These are phyloP conservation scores for Trypanosoma mega DNA, from an alignment of 208 protist species.

Conservation along the genomic window DNA sequence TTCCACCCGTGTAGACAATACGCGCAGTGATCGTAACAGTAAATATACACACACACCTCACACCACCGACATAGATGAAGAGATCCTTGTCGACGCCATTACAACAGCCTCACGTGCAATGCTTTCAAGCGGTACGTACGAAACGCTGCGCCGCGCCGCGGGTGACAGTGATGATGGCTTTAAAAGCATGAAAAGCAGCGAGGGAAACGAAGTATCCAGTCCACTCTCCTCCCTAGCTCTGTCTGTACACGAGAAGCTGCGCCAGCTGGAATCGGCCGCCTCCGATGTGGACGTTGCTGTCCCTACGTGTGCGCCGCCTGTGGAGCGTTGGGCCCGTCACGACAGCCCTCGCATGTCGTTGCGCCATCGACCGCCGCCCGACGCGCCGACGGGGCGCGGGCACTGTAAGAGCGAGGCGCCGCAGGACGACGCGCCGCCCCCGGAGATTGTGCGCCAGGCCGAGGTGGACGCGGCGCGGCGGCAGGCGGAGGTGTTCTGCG, in stretches of 20 bases:
- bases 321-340: conserved; percentile 23
- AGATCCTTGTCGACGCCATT: conserved; percentile 1
- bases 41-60: no score
- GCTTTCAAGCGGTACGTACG: conserved; percentile 21
- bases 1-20: neutral
- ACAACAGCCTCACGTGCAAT: conserved; percentile 13
- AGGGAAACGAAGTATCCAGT: neutral
- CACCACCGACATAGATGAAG: neutral
- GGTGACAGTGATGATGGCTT: neutral
- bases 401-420: neutral
- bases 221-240: conserved; percentile 21
- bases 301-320: neutral
- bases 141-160: conserved; percentile 3
- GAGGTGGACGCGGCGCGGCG: neutral
- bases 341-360: conserved; percentile 23
- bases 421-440: no score
- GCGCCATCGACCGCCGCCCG: conserved; percentile 16
- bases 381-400: neutral
- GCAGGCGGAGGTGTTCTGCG: no score
- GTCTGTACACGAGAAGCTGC: conserved; percentile 19
- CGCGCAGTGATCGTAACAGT: no score
- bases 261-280: conserved; percentile 5
- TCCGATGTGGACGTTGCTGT: neutral
- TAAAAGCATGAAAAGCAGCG: neutral
- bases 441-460: no score